These are phyloP conservation scores for Populus hybrid DNA, from an alignment of 441 rosid species.

Conservation along the genomic window DNA sequence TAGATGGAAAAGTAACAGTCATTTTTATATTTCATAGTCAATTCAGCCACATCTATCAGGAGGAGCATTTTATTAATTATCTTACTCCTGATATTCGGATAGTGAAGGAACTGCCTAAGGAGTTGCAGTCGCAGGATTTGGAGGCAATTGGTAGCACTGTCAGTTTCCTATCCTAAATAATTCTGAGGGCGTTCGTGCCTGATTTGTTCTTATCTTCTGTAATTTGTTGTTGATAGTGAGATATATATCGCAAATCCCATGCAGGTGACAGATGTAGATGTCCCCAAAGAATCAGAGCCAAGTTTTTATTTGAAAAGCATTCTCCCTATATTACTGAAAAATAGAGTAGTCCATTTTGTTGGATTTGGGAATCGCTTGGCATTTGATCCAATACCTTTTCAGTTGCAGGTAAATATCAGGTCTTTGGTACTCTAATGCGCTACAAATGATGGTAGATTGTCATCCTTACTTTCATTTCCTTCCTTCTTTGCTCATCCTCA, in stretches of 20 bases:
- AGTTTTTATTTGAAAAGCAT: conserved; percentile 80
- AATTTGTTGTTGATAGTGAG: conserved; percentile 12
- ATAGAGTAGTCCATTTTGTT: conserved; percentile 75
- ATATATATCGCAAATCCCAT: conserved; percentile 24
- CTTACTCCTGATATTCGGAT: conserved; percentile 79
- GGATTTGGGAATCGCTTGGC: conserved; percentile 98
- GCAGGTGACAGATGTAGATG: conserved; percentile 76
- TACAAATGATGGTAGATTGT: conserved; percentile 7
- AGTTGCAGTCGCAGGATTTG: conserved; percentile 77
- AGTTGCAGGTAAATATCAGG: conserved; percentile 68
- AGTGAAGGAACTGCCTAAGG: conserved; percentile 78
- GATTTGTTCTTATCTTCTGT: neutral
- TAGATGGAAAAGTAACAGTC: conserved; percentile 26
- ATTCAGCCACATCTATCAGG: conserved; percentile 88
- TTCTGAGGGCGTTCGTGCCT: neutral
- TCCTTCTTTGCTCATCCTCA: conserved; percentile 37
- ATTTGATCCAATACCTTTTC: conserved; percentile 85
- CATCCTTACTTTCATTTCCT: conserved; percentile 8
- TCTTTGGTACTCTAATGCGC: conserved; percentile 18
- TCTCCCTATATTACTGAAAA: conserved; percentile 74
- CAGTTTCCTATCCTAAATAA: conserved; percentile 38
- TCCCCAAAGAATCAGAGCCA: conserved; percentile 82
- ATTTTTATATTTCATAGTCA: conserved; percentile 53
- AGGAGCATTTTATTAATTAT: conserved; percentile 77
- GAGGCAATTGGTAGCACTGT: conserved; percentile 89